These are phyloP conservation scores for Inonotus hispidus DNA, from an alignment of 1,284 basidiomycete genomes.

Conservation along the genomic window DNA sequence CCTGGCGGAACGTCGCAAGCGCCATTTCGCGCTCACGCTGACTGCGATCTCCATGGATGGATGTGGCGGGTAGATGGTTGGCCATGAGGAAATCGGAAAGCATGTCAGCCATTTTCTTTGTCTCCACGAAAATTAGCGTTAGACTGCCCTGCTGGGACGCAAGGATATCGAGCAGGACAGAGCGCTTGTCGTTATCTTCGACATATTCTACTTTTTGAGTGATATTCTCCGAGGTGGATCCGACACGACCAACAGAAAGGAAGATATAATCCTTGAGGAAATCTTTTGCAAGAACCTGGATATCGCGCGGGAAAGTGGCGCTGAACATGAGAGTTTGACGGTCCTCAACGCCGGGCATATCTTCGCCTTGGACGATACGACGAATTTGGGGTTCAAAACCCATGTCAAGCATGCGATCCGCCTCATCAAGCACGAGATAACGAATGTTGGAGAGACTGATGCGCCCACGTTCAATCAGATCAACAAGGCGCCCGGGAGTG, in stretches of 20 bases:
- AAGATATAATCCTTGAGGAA: conserved; percentile 98
- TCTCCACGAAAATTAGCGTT: conserved; percentile 98
- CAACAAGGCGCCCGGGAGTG: conserved; percentile 98
- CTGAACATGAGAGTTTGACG: conserved; percentile 99
- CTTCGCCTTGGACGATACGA: conserved; percentile 95
- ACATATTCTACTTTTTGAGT: conserved; percentile 99
- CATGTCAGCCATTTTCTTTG: conserved; percentile 99
- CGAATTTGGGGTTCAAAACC: conserved; percentile 99
- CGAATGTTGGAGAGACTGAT: conserved; percentile 96
- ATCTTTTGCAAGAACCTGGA: conserved; percentile 94
- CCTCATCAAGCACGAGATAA: conserved; percentile 98
- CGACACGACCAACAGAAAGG: conserved; percentile 97
- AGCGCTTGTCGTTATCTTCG: conserved; percentile 96
- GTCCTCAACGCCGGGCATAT: conserved; percentile 91
- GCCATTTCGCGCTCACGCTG: conserved; percentile 98
- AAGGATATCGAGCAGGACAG: conserved; percentile 92
- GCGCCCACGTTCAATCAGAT: conserved; percentile 96
- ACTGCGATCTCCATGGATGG: conserved; percentile 97
- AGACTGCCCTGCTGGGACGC: conserved; percentile 77
- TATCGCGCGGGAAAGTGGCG: conserved; percentile 98
- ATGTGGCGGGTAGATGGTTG: conserved; percentile 86
- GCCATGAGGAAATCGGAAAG: conserved; percentile 93
- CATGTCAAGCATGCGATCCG: conserved; percentile 99
- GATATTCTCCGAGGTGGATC: conserved; percentile 98
- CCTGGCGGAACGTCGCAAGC: conserved; percentile 91